Base-by-base conservation (phyloP, 345 rosid species). In the Lenwebbia sp. region DNA sequence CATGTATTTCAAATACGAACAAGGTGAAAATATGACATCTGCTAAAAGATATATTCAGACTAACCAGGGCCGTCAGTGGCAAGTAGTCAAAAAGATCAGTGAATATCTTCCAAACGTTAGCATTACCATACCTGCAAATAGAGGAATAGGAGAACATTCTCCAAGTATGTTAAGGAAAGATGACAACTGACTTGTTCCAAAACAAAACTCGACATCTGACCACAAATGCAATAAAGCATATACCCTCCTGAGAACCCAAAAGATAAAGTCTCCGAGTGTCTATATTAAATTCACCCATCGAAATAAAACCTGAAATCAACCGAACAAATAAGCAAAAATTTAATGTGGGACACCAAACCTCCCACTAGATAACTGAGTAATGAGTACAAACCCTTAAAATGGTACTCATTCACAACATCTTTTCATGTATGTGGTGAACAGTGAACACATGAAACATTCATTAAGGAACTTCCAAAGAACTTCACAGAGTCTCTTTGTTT, bases 31-130 rank as follows among this genome's bases (percentile, higher is more conserved):
- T 15, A 70, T 17, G 44, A 70, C 47, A 70, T 33, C 47, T 30
- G 76, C 76, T 33, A 33, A 65, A 65, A 65, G 44, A 65, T 17
- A 65, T 65, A 70, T 70, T 70, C 78, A 70, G 78, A 70, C 78
- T 70, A 87, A 97, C 99, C 99, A 97, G 90, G 85, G 99, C 99
- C 76, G 99, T 97, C 90, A 96, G 88, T 44, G 99, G 98, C 85
- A 97, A 94, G 92, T 95, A 97, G 88, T 97, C 99, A 87, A 97
- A 97, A 85, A 97, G 93, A 88, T 97, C 99, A 47, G 99, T 96
- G 86, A 96, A 96, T 86, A 89, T 96, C 93, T 97, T 97, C 98
- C 99, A 96, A 82, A 97, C 98, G 85, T 93, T 94, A 83, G 99
- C 99, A 88, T 94, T 97, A 56, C 99, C 99, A 89, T 97, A 97